Conservation (phyloP, 164 flowering plant genomes). For the Tetrastigma voinierianum region DNA sequence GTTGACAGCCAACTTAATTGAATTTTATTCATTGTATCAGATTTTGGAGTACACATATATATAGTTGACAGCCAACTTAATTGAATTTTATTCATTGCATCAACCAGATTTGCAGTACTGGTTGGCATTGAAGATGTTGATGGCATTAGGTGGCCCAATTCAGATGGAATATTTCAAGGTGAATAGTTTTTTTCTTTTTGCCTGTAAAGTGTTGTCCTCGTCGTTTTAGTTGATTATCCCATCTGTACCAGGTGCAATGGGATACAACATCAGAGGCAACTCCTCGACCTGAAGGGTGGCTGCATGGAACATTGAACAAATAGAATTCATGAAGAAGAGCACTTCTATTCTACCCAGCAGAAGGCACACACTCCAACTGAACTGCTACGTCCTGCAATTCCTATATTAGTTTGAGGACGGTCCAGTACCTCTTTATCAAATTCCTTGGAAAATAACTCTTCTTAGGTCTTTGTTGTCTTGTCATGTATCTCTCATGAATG, state of each 20-base stretch:
- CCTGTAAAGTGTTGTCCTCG: neutral
- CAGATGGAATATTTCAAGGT: conserved; percentile 64
- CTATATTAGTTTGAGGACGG: conserved; percentile 24
- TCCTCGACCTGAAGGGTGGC: conserved; percentile 43
- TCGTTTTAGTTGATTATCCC: neutral
- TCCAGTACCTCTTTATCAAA: conserved; percentile 18
- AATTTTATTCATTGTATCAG: no score
- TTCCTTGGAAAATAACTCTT: no score
- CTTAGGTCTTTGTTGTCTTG: no score
- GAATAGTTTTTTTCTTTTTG: neutral
- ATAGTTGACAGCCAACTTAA: no score
- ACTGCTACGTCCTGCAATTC: conserved; percentile 19
- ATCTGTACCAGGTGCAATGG: conserved; percentile 51
- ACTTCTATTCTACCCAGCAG: conserved; percentile 20
- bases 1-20: no score
- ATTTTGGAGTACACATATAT: no score
- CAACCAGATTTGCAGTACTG: conserved; percentile 35
- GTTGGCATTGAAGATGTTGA: conserved; percentile 46
- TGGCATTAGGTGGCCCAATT: conserved; percentile 47
- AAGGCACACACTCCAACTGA: conserved; percentile 16
- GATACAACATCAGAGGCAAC: conserved; percentile 30
- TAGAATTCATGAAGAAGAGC: conserved; percentile 10
- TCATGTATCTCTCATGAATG: neutral
- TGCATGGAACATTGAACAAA: conserved; percentile 52
- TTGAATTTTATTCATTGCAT: neutral